Base-by-base conservation (phyloP, 345 rosid genomes). In the Crucihimalaya himalaica region DNA sequence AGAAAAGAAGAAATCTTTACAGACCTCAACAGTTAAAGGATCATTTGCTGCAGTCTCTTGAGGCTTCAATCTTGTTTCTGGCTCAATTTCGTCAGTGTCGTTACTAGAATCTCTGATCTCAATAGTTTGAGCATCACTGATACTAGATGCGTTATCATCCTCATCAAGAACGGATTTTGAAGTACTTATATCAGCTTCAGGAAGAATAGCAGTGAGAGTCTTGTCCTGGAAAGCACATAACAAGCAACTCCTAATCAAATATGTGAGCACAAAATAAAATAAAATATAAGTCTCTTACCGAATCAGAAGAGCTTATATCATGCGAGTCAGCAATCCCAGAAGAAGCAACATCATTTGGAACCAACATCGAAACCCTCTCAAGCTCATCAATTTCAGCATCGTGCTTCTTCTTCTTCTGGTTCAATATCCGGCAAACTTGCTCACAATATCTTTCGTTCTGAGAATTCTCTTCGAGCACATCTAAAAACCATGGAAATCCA, bases 401-500 rank as follows among this genome's bases (percentile, higher is more conserved):
- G 14, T 85, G 87, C 50, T 85, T 82, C 79, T 83, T 78, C 62
- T 83, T 78, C 62, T 68, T 76, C 50, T 73, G 74, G 8, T 74
- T 84, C 83, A 88, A 70, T 14, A 87, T 76, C 81, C 80, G 61
- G 57, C 87, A 83, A 39, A 84, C 89, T 72, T 75, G 83, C 39
- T 80, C 67, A 78, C 97, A 85, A 23, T 19, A 83, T 63, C 71
- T 84, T 72, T 85, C 96, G 9, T 87, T 83, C 81, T 84, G 62
- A 14, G 81, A 83, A 65, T 82, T 74, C 66, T 84, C 97, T 50
- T 93, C 86, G 47, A 87, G 65, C 52, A 75, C 73, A 72, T 90
- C 97, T 93, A 79, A 55, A 56, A 40, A 40, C 2, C 46, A 13
- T 34, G 3, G 39, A 7, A 34, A 34, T 34, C 39, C 39, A 34